Base-by-base conservation (phyloP, 768 basidiomycete species). In the Leccinum imitatum region DNA sequence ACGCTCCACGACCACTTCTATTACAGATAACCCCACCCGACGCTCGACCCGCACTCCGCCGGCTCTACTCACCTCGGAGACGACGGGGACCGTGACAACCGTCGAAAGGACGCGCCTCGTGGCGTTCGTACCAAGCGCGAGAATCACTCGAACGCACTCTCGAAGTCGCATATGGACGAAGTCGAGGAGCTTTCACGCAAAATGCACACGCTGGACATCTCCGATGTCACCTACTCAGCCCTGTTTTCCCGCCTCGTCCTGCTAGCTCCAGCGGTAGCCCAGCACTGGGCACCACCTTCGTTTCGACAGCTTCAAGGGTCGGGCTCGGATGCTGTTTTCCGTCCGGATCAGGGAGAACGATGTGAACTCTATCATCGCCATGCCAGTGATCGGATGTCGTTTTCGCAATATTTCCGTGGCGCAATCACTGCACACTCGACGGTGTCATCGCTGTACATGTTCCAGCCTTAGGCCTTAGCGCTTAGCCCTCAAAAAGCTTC, bases 391-490 rank as follows among this genome's bases (percentile, higher is more conserved):
- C 11, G 19, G 25, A 25, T 53, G 47, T 33, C 13, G 33, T 17
- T 14, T 27, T 27, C 0, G 54, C 15, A 6, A 63, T 35, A 9
- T 19, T 33, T 44, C 73, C 62, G 54, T 67, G 68, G 52, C 67
- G 70, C 50, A 75, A 59, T 53, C 67, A 63, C 23, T 65, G 55
- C 3, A 65, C 64, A 64, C 60, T 61, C 51, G 56, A 53, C 57
- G 59, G 48, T 5, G 44, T 60, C 72, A 73, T 75, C 13, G 53
- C 44, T 35, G 56, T 53, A 51, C 25, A 25, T n/a, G n/a, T 47
- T 13, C 19, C 11, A 14, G 0, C 35, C 33, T 33, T 33, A 33
- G 33, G 11, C 11, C 33, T 35, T 35, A 35, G 33, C 5, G 4
- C 33, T 33, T 33, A 0, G 8, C 30, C 30, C 9, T 30, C 2